These are phyloP conservation scores for Trichosporon coremiiforme DNA, from an alignment of 1,284 basidiomycete genomes.

Conservation along the genomic window DNA sequence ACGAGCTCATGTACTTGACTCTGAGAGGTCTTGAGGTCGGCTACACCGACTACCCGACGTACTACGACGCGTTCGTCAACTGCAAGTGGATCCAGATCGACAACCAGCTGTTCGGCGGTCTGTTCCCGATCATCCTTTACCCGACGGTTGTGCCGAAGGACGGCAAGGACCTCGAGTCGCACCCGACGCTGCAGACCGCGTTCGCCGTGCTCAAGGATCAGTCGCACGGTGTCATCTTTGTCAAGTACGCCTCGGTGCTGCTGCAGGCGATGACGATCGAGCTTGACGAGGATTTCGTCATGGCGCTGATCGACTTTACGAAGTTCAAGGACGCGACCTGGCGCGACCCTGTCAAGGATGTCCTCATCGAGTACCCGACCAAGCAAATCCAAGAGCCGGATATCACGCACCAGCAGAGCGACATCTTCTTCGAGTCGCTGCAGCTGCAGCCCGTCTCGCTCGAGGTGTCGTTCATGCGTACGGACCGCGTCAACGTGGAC, in stretches of 20 bases:
- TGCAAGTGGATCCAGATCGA: constrained; percentile 92
- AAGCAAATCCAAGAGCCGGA: constrained; percentile 79
- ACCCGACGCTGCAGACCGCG: constrained; percentile 88
- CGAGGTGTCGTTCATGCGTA: constrained; percentile 94
- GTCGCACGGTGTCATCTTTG: constrained; percentile 87
- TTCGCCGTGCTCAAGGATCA: constrained; percentile 75
- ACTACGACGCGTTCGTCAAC: constrained; percentile 79
- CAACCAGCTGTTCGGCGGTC: constrained; percentile 94
- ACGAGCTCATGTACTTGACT: constrained; percentile 89
- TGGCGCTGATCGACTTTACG: constrained; percentile 86
- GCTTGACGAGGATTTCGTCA: constrained; percentile 94
- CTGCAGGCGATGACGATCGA: constrained; percentile 95
- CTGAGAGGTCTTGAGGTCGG: constrained; percentile 79
- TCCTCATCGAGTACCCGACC: constrained; percentile 72
- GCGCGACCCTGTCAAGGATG: constrained; percentile 72
- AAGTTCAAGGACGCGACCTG: constrained; percentile 89
- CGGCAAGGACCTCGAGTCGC: constrained; percentile 72
- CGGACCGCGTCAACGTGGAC: constrained; percentile 87
- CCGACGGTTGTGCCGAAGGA: constrained; percentile 89
- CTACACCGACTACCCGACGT: constrained; percentile 78
- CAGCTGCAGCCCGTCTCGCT: constrained; percentile 94
- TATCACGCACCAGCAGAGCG: constrained; percentile 61
- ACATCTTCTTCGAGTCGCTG: constrained; percentile 95
- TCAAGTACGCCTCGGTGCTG: constrained; percentile 95
- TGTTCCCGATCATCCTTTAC: constrained; percentile 94